These are phyloP conservation scores for Kodamaea derodonti DNA, from an alignment of 1,139 yeast genomes.

Conservation along the genomic window DNA sequence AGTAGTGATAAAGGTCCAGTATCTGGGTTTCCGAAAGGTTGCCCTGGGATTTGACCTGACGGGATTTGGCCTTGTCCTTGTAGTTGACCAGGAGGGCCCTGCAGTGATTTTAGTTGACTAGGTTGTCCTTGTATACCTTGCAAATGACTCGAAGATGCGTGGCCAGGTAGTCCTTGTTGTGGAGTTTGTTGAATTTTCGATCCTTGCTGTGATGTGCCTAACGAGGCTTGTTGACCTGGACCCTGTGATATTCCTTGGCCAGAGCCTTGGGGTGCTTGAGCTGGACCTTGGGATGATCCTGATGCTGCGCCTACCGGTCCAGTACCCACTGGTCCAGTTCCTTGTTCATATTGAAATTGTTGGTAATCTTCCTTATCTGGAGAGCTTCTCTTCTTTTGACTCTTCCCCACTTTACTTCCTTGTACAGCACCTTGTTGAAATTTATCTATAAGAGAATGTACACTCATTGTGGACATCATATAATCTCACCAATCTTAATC, in stretches of 20 bases:
- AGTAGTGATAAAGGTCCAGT: slow-evolving; percentile 34
- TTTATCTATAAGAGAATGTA: slow-evolving; percentile 15
- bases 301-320: no score
- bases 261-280: no score
- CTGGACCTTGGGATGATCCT: no score
- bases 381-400: no score
- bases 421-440: slow-evolving; percentile 6
- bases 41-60: slow-evolving; percentile 2
- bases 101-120: slow-evolving; percentile 3
- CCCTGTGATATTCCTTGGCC: no score
- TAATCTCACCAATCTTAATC: no score
- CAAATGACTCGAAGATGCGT: no score
- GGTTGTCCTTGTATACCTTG: slow-evolving; percentile 1
- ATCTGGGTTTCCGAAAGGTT: slow-evolving; percentile 3
- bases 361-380: no score
- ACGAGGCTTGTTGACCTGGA: no score
- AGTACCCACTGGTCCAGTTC: no score
- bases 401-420: no score
- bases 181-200: not conserved
- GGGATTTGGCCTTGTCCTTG: not conserved
- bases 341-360: no score
- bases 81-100: not conserved
- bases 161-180: not conserved
- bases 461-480: slow-evolving; percentile 12
- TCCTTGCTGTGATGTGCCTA: not conserved